A percentile compares a stretch with the other conserved stretches of the same genome.
Evolutionary conservation across 2,329 filamentous ascomycete genomes (phyloP).

Genomic region (Aschersonia sp.): DNA sequence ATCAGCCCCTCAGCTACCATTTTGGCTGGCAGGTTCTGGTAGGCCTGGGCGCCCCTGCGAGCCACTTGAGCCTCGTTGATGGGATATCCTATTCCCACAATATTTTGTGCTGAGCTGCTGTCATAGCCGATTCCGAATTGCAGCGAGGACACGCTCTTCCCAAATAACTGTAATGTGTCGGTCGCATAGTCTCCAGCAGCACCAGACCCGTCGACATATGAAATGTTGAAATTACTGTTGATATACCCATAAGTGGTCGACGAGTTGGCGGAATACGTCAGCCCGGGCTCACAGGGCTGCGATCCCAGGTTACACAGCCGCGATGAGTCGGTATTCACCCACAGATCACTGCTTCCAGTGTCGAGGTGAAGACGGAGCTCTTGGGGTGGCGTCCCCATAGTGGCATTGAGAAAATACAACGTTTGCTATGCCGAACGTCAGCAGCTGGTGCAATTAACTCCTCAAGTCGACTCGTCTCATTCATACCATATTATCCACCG

Average conservation of each 20-base stretch:
- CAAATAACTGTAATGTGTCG: slow-evolving; percentile 53
- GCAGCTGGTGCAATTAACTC: not conserved
- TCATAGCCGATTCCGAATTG: slow-evolving; percentile 64
- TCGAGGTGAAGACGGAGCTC: slow-evolving; percentile 45
- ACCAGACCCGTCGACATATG: slow-evolving; percentile 70
- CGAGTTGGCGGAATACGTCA: slow-evolving; percentile 53
- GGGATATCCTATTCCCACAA: slow-evolving; percentile 74
- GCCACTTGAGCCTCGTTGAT: slow-evolving; percentile 64
- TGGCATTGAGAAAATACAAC: slow-evolving; percentile 49
- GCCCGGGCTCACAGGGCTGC: slow-evolving; percentile 43
- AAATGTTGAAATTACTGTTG: slow-evolving; percentile 70
- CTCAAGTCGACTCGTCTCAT: not conserved
- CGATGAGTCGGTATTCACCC: slow-evolving; percentile 54
- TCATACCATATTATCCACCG: slow-evolving; percentile 41
- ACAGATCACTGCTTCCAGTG: slow-evolving; percentile 56
- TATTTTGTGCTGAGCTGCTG: slow-evolving; percentile 49
- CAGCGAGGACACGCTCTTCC: slow-evolving; percentile 35
- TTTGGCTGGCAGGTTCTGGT: slow-evolving; percentile 55
- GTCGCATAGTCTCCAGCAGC: slow-evolving; percentile 68
- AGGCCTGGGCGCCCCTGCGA: slow-evolving; percentile 35
- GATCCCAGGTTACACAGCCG: slow-evolving; percentile 35
- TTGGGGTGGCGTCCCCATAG: slow-evolving; percentile 48
- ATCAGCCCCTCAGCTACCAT: slow-evolving; percentile 48
- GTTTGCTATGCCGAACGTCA: slow-evolving; percentile 26
- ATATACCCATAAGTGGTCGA: slow-evolving; percentile 68